Evolutionary conservation across 2,329 filamentous ascomycete species (phyloP), one percentile per base, ranked within the genome.

Genomic region (Alternaria consortialis): DNA sequence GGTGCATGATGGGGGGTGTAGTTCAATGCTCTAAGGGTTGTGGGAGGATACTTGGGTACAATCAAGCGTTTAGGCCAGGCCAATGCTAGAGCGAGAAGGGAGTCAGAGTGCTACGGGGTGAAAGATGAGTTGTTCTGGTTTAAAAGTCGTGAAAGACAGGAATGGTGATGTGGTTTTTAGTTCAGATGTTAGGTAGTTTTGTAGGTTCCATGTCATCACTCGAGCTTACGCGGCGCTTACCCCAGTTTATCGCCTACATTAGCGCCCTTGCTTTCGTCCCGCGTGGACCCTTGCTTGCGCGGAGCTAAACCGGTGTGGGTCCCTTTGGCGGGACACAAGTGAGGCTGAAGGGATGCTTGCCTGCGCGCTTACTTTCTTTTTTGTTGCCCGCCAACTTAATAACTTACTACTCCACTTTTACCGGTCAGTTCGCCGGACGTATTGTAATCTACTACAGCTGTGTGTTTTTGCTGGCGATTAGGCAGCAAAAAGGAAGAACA

Each of bases 331-430:
- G 47, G 58, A 60, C 50, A 52, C 36, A 59, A 56, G 62, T 65
- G 64, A 67, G 64, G 64, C 64, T 67, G 59, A 60, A 63, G 15
- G 40, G 44, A 12, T 31, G 53, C 47, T 60, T 60, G 53, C 56
- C 46, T 48, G 52, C 36, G 40, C 15, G 36, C 36, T 40, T 39
- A 15, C 50, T 47, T 57, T 34, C 53, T 50, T 62, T 62, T 62
- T 51, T 55, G 58, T 48, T 57, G 57, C 60, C 42, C 36, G 9
- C 39, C 51, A 53, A 42, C 52, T 56, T 20, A 20, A 20, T 20
- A 20, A 20, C 43, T 56, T 29, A 8, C 36, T 36, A 32, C 44
- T 47, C 59, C 56, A 58, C 64, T 39, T 44, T 36, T 34, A 57
- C 64, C 62, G 54, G 57, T 65, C 59, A 65, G 51, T 25, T 32